Base-by-base conservation (phyloP, 192 early-diverging fungal species). In the Spizellomyces punctatus region DNA sequence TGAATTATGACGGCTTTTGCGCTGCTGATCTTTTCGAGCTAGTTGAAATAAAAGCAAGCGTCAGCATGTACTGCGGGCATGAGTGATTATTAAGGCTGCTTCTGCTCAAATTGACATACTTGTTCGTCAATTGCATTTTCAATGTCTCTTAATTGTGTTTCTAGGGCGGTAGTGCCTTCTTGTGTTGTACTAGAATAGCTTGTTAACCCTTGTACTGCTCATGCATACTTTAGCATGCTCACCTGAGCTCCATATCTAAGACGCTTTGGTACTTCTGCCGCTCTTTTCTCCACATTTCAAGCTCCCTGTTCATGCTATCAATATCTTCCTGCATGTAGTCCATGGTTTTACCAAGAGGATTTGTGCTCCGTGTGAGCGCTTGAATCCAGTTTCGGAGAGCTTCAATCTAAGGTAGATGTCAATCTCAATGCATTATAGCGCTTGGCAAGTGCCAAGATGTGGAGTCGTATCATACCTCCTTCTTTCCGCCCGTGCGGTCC, bases 241-340 rank as follows among this genome's bases (percentile, higher is more conserved):
- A 75, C 64, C 36, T 27, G 5, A 46, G 66, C 43, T 75, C 80
- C 44, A 75, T 71, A 2, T 76, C 71, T n/a, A 81, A 64, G 66
- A 64, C 49, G 63, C 52, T 22, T 45, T 48, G 58, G 45, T 79
- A 83, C 63, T 80, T 81, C 46, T 69, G 62, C 46, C 46, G 43
- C 72, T 88, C 86, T 22, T 43, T 56, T 61, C 72, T 63, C 86
- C 86, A 88, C 45, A 72, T 22, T 43, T 85, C 85, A 6, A 86
- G 67, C 67, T 88, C 86, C 63, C 79, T 78, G 49, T 81, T 85
- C 86, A 88, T 88, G 50, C 78, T 76, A 63, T 88, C 86, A 48
- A 87, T 78, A 61, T 88, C 86, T 64, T 88, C 86, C 45, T 86
- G 84, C 74, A 86, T 72, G 69, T 86, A 86, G 52, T 88, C 84